Evolutionary conservation across 2,329 filamentous ascomycete genomes (phyloP).

Genomic region (Clarireedia homoeocarpa): DNA sequence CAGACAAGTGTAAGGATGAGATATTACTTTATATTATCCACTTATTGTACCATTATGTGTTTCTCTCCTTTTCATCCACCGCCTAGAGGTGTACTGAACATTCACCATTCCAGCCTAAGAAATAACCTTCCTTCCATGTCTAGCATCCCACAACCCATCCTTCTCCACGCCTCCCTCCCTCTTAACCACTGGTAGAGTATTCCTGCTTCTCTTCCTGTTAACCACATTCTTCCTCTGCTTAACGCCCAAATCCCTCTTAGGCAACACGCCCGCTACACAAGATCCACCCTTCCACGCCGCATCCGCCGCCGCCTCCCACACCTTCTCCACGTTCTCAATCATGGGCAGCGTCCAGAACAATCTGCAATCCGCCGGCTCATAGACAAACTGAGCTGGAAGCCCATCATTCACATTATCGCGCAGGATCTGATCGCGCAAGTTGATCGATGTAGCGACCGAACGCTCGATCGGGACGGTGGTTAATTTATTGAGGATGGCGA

Average conservation of each 20-base stretch:
- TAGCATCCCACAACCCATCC: neutral
- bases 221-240: neutral
- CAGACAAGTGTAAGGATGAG: too few relatives aligned
- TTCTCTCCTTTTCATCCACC: too few relatives aligned
- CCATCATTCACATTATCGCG: slow-evolving; percentile 27
- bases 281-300: slow-evolving; percentile 34
- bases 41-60: too few relatives aligned
- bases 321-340: slow-evolving; percentile 39
- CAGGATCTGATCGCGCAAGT: slow-evolving; percentile 34
- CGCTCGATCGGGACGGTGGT: slow-evolving; percentile 15
- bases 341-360: slow-evolving; percentile 51
- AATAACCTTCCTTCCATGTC: slow-evolving; percentile 1
- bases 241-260: slow-evolving; percentile 11
- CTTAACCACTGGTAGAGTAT: neutral
- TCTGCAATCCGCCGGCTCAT: slow-evolving; percentile 53
- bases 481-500: slow-evolving; percentile 15
- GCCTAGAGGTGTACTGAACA: too few relatives aligned
- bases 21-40: too few relatives aligned
- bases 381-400: slow-evolving; percentile 50
- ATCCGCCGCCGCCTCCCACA: slow-evolving; percentile 42
- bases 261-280: slow-evolving; percentile 27
- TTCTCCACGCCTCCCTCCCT: neutral
- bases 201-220: neutral
- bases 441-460: slow-evolving; percentile 31
- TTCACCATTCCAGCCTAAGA: neutral